Conservation (phyloP, 2,329 filamentous ascomycete species). For the Arthrobotrys iridis region DNA sequence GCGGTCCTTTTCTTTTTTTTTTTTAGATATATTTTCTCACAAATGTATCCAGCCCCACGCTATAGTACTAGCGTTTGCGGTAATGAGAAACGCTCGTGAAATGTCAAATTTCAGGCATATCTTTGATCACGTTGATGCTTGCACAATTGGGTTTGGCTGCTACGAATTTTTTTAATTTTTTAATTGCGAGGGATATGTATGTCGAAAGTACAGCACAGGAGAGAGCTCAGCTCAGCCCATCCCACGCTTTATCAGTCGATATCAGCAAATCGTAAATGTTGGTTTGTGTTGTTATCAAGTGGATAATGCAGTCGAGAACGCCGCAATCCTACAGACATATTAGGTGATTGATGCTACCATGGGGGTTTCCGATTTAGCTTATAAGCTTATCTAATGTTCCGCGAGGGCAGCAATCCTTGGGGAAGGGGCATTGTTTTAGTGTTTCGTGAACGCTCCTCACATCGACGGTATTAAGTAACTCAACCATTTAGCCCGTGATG, state of each 20-base stretch:
- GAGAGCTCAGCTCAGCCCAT: conserved; percentile 39
- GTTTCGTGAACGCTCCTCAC: conserved; percentile 29
- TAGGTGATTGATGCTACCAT: conserved; percentile 27
- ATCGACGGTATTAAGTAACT: conserved; percentile 47
- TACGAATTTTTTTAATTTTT: not conserved
- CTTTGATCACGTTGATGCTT: conserved; percentile 29
- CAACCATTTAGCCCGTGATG: conserved; percentile 34
- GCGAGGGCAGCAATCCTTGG: conserved; percentile 24
- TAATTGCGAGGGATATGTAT: not conserved
- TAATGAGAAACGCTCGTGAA: conserved; percentile 1
- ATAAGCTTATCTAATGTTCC: conserved; percentile 39
- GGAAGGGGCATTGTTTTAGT: conserved; percentile 19
- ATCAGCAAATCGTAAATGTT: conserved; percentile 10
- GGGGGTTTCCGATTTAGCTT: conserved; percentile 23
- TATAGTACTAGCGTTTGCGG: not conserved
- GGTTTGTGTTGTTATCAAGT: conserved; percentile 21
- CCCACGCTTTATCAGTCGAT: conserved; percentile 31
- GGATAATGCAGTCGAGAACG: conserved; percentile 1
- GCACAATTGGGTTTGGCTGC: conserved; percentile 31
- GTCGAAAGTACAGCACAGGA: not conserved
- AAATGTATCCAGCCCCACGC: not conserved
- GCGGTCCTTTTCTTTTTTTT: no score
- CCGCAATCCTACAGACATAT: conserved; percentile 27
- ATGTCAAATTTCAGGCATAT: not conserved
- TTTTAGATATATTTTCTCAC: not conserved